Base-by-base conservation (phyloP, 2,329 filamentous ascomycete species). In the Pyrenochaeta sp. region DNA sequence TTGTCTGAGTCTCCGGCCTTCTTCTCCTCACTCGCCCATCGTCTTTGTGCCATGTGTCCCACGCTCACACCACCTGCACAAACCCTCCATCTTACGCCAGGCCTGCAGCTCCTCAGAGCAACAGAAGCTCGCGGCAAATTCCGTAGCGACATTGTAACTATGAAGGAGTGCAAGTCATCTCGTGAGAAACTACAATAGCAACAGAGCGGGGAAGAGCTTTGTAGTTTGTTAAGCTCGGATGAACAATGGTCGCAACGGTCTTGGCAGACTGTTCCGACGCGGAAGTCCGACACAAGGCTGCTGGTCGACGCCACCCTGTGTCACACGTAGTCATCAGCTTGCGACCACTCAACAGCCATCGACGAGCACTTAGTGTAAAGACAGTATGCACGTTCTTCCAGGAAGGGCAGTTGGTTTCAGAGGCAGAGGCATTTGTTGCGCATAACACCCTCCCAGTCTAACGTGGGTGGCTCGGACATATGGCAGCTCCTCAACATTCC, bases 11-110 rank as follows among this genome's bases (percentile, higher is more conserved):
- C 65, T 32, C 51, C 39, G n/a, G 36, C 40, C 39, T 56, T 59
- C 39, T 61, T 57, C 27, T 61, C 51, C 9, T 63, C 45, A 41
- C 72, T 74, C 43, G 74, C 75, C 68, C 77, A 78, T 64, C 77
- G 67, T 45, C 63, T 57, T 33, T 72, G 69, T 31, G 62, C 51
- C 29, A 57, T 47, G 48, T 57, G 49, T 45, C 62, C 58, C 23
- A 54, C 54, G 46, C 50, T 46, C 33, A 42, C 43, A 43, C 39
- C 43, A 45, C 29, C 53, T 47, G 48, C 45, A 50, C 49, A 52
- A 37, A 50, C 41, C 27, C 49, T 53, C 30, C 46, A 46, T 31
- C 45, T 18, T 23, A 55, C 52, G 11, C 50, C 17, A 35, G 50
- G 41, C 30, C 53, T 46, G 27, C 45, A 20, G 52, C 51, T 62